These are phyloP conservation scores for Wickerhamiella kurtzmanii DNA, from an alignment of 805 yeast species.

Conservation along the genomic window DNA sequence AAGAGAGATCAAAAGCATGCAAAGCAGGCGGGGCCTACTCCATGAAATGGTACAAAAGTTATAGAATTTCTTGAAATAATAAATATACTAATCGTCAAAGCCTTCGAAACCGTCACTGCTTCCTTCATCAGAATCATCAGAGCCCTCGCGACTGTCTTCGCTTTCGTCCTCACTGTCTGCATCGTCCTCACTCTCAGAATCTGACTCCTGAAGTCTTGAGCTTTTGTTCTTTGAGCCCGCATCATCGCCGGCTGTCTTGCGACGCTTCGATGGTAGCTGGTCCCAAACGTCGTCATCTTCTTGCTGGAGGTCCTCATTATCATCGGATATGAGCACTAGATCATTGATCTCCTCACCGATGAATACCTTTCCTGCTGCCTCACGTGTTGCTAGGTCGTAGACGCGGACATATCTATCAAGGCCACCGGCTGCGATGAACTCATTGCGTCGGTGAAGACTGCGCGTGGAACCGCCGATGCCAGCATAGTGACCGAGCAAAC, in stretches of 20 bases:
- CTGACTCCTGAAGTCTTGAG: no score
- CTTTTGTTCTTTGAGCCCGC: no score
- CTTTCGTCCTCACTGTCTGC: background rate
- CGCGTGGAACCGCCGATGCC: slow-evolving; percentile 68
- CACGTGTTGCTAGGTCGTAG: slow-evolving; percentile 47
- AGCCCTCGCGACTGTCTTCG: slow-evolving; percentile 1
- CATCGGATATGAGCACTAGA: slow-evolving; percentile 36
- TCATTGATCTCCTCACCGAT: slow-evolving; percentile 54
- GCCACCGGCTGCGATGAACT: slow-evolving; percentile 60
- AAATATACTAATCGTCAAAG: slow-evolving; percentile 4
- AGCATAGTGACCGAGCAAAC: slow-evolving; percentile 51
- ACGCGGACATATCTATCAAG: slow-evolving; percentile 77
- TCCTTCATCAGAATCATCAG: slow-evolving; percentile 3
- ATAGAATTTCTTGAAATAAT: background rate
- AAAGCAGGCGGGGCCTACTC: background rate
- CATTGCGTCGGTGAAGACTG: slow-evolving; percentile 19
- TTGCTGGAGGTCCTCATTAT: slow-evolving; percentile 19
- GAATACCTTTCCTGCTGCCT: slow-evolving; percentile 55
- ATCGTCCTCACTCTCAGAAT: slow-evolving; percentile 1
- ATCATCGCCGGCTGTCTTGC: background rate
- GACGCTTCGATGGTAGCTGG: slow-evolving; percentile 17
- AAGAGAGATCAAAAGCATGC: slow-evolving; percentile 36
- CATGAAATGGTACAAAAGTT: background rate
- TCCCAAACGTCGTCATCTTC: slow-evolving; percentile 32
- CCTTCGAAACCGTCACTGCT: slow-evolving; percentile 3